Conservation (phyloP, 306 rosid genomes). For the Vigna reflexopilosa region DNA sequence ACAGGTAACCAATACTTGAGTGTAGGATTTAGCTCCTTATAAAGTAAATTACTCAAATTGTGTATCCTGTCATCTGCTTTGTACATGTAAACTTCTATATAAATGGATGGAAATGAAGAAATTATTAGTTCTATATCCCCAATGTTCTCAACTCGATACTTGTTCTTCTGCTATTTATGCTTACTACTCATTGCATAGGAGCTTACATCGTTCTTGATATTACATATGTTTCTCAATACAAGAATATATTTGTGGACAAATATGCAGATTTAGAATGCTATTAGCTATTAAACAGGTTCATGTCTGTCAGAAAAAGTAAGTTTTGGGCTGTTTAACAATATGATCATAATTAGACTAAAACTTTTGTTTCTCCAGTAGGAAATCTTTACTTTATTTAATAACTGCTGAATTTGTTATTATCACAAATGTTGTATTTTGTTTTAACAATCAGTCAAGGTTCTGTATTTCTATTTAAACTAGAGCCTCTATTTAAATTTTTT, state of each 20-base stretch:
- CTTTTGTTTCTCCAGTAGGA: neutral
- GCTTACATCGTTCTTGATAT: slow-evolving; percentile 17
- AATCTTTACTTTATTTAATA: neutral
- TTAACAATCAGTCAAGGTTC: too few relatives aligned
- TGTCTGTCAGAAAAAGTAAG: neutral
- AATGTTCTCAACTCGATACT: slow-evolving; percentile 4
- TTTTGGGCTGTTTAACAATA: slow-evolving; percentile 11
- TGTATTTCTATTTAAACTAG: too few relatives aligned
- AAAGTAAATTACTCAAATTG: slow-evolving; percentile 62
- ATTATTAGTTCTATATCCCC: neutral
- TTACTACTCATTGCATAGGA: neutral
- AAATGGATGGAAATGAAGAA: slow-evolving; percentile 50
- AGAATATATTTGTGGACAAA: neutral
- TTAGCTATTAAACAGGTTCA: neutral
- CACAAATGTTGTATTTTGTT: too few relatives aligned
- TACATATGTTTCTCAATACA: slow-evolving; percentile 2
- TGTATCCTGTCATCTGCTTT: slow-evolving; percentile 58
- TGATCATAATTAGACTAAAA: slow-evolving; percentile 29
- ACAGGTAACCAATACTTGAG: slow-evolving; percentile 66
- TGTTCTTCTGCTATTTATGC: neutral
- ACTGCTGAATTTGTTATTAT: too few relatives aligned
- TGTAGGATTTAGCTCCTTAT: slow-evolving; percentile 67
- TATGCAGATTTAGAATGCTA: slow-evolving; percentile 5
- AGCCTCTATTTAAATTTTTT: too few relatives aligned
- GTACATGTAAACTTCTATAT: slow-evolving; percentile 57